Percentiles rank a stretch among this genome's conserved stretches.
phyloP scores from a whole-genome alignment of 2,329 filamentous ascomycete genomes.

The Monilinia fructicola region DNA sequence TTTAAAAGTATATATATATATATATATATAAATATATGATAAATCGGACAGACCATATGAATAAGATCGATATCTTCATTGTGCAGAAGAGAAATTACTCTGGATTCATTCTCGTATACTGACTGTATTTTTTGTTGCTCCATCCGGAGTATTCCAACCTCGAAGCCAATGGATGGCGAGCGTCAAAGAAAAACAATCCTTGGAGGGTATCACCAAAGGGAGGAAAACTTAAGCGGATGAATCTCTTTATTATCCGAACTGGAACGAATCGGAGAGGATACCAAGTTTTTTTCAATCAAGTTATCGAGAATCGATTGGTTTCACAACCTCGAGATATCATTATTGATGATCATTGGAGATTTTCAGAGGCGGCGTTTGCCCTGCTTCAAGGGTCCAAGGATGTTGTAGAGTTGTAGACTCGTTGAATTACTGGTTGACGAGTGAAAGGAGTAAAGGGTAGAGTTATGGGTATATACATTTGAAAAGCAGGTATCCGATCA shows the following conservation, averaged over 20 bases:
- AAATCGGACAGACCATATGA: too few relatives aligned
- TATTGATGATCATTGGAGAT: constrained; percentile 23
- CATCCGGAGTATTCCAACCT: too few relatives aligned
- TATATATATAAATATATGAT: too few relatives aligned
- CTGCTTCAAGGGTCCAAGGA: constrained; percentile 23
- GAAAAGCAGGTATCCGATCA: background rate
- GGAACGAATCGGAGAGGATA: constrained; percentile 19
- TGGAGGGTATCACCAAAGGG: background rate
- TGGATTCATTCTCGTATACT: too few relatives aligned
- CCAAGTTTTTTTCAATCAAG: constrained; percentile 11
- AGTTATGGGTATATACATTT: background rate
- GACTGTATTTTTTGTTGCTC: too few relatives aligned
- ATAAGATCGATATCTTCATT: too few relatives aligned
- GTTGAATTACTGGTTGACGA: constrained; percentile 12
- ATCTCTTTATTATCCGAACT: constrained; percentile 21
- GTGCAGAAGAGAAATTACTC: too few relatives aligned
- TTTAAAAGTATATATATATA: background rate
- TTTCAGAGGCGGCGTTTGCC: constrained; percentile 2
- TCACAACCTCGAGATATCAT: constrained; percentile 23
- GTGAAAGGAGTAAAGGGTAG: background rate
- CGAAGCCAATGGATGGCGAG: too few relatives aligned
- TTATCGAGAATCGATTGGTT: constrained; percentile 10
- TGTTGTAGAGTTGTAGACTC: background rate
- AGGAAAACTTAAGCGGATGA: background rate
- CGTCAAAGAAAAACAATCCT: background rate